Conservation (phyloP, 768 basidiomycete genomes). For the Naganishia randhawae region DNA sequence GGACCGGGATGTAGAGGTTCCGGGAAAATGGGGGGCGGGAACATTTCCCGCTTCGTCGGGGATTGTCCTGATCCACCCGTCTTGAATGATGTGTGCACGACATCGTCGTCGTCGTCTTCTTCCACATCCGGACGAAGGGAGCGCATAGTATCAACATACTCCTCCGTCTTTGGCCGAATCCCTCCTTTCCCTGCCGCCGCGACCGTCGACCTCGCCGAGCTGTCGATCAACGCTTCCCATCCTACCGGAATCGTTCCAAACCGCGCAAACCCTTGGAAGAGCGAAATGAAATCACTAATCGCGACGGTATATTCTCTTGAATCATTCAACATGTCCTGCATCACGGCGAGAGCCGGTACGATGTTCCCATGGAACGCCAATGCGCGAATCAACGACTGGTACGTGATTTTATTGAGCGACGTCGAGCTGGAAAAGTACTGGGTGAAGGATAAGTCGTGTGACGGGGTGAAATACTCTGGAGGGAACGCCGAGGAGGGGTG, state of each 20-base stretch:
- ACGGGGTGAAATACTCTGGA: constrained; percentile 20
- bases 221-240: constrained; percentile 1
- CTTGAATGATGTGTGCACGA: background rate
- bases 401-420: constrained; percentile 31
- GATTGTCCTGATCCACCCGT: no score
- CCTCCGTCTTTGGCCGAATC: background rate
- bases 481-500: constrained; percentile 18
- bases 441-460: constrained; percentile 26
- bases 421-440: constrained; percentile 2
- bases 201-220: background rate
- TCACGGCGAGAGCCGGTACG: constrained; percentile 33
- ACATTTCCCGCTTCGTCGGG: background rate
- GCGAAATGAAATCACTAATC: constrained; percentile 37
- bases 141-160: background rate
- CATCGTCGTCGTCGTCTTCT: background rate
- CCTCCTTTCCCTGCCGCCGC: background rate
- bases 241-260: constrained; percentile 33
- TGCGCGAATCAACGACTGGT: constrained; percentile 35
- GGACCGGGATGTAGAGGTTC: background rate
- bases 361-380: constrained; percentile 37
- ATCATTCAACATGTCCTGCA: constrained; percentile 39
- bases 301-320: constrained; percentile 30
- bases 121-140: constrained; percentile 1
- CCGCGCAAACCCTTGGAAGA: constrained; percentile 45
- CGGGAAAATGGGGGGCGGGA: constrained; percentile 25